Evolutionary conservation across 345 rosid species (phyloP).

Genomic region (Mangifera indica): DNA sequence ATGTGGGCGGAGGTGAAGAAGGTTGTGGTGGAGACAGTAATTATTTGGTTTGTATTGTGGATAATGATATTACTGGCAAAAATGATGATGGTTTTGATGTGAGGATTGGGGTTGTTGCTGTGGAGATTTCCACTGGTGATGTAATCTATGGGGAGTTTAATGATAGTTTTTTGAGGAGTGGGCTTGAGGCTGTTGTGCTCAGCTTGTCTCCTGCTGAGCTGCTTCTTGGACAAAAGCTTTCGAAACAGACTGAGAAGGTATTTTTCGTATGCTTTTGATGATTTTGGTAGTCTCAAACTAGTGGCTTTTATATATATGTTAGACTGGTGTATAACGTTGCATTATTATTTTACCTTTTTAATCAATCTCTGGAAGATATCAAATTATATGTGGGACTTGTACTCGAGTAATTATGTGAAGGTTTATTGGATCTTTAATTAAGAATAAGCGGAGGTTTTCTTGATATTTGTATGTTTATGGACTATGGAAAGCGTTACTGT

Average conservation of each 20-base stretch:
- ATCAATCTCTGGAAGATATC: background rate
- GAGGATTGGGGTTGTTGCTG: slow-evolving; percentile 74
- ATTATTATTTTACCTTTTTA: background rate
- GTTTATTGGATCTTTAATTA: background rate
- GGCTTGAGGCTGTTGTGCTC: slow-evolving; percentile 74
- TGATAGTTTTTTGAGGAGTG: slow-evolving; percentile 74
- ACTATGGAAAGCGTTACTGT: background rate
- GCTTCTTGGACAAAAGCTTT: slow-evolving; percentile 68
- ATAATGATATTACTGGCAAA: slow-evolving; percentile 25
- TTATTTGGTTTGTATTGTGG: slow-evolving; percentile 80
- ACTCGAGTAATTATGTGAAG: background rate
- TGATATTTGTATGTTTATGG: background rate
- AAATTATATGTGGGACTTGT: background rate
- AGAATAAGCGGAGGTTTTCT: background rate
- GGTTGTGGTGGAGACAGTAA: slow-evolving; percentile 64
- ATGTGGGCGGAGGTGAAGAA: slow-evolving; percentile 64
- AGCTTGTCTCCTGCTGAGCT: slow-evolving; percentile 88
- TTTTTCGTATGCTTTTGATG: background rate
- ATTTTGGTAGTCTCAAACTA: background rate
- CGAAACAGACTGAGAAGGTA: slow-evolving; percentile 85
- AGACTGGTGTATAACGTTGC: background rate
- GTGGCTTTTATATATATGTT: background rate
- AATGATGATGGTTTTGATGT: slow-evolving; percentile 44
- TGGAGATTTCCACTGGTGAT: slow-evolving; percentile 90
- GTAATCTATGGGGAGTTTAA: slow-evolving; percentile 76